Evolutionary conservation across 208 protist species (phyloP).

Genomic region (Crithidia thermophila): DNA sequence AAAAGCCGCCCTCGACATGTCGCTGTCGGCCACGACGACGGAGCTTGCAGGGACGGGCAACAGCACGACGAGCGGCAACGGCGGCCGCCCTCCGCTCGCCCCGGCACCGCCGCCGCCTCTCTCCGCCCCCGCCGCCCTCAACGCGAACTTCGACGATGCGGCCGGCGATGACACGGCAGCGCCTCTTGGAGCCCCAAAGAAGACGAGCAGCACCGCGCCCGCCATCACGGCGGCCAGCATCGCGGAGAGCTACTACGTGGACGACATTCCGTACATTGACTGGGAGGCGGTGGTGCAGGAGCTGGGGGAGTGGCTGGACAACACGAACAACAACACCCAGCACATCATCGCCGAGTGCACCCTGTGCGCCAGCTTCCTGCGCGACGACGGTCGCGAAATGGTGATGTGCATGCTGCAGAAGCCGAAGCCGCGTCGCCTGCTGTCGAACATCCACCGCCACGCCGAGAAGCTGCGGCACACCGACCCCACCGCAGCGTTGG

Average conservation of each 20-base stretch:
- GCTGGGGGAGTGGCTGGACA: slow-evolving; percentile 47
- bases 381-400: slow-evolving; percentile 78
- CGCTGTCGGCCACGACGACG: slow-evolving; percentile 6
- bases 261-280: slow-evolving; percentile 36
- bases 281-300: slow-evolving; percentile 72
- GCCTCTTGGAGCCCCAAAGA: background rate
- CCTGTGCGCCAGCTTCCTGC: slow-evolving; percentile 73
- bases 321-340: slow-evolving; percentile 14
- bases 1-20: background rate
- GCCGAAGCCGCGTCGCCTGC: slow-evolving; percentile 35
- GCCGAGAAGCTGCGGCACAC: slow-evolving; percentile 27
- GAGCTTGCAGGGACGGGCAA: background rate
- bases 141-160: background rate
- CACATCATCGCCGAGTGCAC: slow-evolving; percentile 51
- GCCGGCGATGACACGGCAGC: background rate
- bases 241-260: background rate
- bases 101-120: slow-evolving; percentile 7
- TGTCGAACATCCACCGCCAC: slow-evolving; percentile 31
- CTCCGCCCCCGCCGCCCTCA: background rate
- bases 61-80: background rate
- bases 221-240: background rate
- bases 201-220: background rate
- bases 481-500: background rate
- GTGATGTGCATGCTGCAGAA: slow-evolving; percentile 80
- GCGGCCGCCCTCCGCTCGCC: slow-evolving; percentile 18